These are phyloP conservation scores for Pisolithus marmoratus DNA, from an alignment of 768 basidiomycete genomes.

Conservation along the genomic window DNA sequence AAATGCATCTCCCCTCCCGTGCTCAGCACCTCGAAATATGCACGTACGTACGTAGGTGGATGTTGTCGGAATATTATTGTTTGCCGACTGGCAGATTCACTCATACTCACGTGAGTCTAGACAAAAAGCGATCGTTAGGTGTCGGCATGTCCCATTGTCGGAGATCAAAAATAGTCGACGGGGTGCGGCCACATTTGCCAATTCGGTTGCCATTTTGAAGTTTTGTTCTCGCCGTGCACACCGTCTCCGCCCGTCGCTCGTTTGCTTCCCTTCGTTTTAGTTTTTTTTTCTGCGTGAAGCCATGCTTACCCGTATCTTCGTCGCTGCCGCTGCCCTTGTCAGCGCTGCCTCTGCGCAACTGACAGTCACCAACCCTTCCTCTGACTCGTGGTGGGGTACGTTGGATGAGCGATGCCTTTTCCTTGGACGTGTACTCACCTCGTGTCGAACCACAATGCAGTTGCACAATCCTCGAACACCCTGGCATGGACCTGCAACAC, in stretches of 20 bases:
- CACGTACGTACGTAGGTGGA: no score
- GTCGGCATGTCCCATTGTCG: background rate
- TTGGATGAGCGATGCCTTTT: conserved; percentile 6
- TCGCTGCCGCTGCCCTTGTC: conserved; percentile 35
- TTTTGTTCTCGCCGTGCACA: background rate
- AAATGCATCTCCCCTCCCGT: no score
- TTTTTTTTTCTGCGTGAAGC: background rate
- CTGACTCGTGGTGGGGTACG: conserved; percentile 59
- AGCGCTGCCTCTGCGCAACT: conserved; percentile 38
- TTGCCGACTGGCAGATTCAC: no score
- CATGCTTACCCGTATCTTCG: conserved; percentile 31
- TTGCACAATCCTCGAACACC: conserved; percentile 51
- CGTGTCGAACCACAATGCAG: conserved; percentile 27
- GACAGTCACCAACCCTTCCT: conserved; percentile 39
- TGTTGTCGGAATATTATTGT: no score
- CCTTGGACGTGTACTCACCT: background rate
- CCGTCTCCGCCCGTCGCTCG: conserved; percentile 16
- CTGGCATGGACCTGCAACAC: conserved; percentile 53
- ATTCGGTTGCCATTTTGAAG: background rate
- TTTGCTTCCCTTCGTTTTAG: conserved; percentile 16
- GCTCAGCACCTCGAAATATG: no score
- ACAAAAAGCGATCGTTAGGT: background rate
- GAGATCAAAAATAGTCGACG: background rate
- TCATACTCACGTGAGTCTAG: no score
- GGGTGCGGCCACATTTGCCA: background rate